Conservation (phyloP, 2,329 filamentous ascomycete genomes). For the Xylaria hypoxylon region DNA sequence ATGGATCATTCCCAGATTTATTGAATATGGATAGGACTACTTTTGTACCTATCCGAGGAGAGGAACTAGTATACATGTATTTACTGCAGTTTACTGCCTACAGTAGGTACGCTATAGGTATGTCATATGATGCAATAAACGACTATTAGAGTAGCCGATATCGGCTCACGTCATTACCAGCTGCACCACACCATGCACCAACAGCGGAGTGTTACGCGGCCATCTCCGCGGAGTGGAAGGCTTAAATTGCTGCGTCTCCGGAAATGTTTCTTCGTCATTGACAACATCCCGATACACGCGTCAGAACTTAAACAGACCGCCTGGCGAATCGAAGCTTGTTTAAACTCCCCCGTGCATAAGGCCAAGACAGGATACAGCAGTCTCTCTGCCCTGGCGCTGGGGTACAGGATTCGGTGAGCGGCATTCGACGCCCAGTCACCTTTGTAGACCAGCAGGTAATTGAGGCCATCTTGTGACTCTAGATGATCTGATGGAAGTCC, state of each 20-base stretch:
- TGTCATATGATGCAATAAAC: not conserved
- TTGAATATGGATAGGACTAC: not conserved
- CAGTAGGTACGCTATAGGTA: no score
- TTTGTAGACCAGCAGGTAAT: slow-evolving; percentile 2
- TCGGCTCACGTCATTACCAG: slow-evolving; percentile 31
- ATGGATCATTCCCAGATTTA: slow-evolving; percentile 1
- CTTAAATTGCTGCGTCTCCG: slow-evolving; percentile 7
- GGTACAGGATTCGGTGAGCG: not conserved
- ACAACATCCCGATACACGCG: not conserved
- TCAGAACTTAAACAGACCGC: not conserved
- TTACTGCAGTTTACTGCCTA: not conserved
- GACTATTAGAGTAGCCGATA: slow-evolving; percentile 3
- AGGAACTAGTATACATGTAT: not conserved
- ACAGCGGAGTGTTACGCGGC: slow-evolving; percentile 20
- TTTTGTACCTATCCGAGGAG: not conserved
- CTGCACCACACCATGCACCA: slow-evolving; percentile 7
- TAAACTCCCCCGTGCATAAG: slow-evolving; percentile 6
- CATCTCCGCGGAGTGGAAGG: slow-evolving; percentile 28
- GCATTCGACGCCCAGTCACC: not conserved
- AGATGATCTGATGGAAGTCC: not conserved
- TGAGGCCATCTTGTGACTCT: slow-evolving; percentile 16
- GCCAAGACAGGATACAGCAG: not conserved
- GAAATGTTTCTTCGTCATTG: slow-evolving; percentile 5
- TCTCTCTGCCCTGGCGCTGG: slow-evolving; percentile 2
- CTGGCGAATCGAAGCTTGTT: slow-evolving; percentile 8